phyloP scores from a whole-genome alignment of 2,329 filamentous ascomycete genomes.

The Neurospora sp. region DNA sequence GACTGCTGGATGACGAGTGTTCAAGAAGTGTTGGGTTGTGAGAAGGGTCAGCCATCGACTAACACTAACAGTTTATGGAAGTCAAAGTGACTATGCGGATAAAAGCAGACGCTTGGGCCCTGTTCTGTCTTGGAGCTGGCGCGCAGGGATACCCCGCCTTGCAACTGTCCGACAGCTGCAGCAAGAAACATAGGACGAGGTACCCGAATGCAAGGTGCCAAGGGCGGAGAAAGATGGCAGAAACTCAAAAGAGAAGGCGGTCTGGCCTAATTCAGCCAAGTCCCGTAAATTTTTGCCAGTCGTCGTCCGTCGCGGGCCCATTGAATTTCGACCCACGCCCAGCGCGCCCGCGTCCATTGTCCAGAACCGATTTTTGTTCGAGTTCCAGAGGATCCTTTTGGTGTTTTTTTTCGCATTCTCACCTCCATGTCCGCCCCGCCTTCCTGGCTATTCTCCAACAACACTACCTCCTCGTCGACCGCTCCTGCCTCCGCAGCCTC shows the following conservation, averaged over 20 bases:
- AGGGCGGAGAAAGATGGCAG: background rate
- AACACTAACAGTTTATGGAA: background rate
- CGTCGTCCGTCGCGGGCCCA: background rate
- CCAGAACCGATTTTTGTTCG: background rate
- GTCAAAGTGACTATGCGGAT: background rate
- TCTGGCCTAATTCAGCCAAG: background rate
- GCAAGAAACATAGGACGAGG: background rate
- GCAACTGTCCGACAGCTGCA: background rate
- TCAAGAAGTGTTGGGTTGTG: background rate
- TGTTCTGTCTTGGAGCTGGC: background rate
- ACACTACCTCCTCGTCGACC: constrained; percentile 3
- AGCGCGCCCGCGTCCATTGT: background rate
- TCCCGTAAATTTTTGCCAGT: background rate
- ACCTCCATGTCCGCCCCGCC: constrained; percentile 17
- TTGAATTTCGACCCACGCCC: background rate
- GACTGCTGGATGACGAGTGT: background rate
- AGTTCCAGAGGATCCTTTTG: background rate
- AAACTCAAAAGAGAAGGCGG: background rate
- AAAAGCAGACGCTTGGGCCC: background rate
- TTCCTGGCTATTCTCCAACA: constrained; percentile 19
- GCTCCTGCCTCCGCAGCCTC: background rate
- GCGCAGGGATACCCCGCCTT: background rate
- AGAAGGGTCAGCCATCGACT: background rate
- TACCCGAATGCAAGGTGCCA: background rate
- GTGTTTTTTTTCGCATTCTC: background rate